phyloP scores from a whole-genome alignment of 768 basidiomycete species.

The Boletus patriciae region DNA sequence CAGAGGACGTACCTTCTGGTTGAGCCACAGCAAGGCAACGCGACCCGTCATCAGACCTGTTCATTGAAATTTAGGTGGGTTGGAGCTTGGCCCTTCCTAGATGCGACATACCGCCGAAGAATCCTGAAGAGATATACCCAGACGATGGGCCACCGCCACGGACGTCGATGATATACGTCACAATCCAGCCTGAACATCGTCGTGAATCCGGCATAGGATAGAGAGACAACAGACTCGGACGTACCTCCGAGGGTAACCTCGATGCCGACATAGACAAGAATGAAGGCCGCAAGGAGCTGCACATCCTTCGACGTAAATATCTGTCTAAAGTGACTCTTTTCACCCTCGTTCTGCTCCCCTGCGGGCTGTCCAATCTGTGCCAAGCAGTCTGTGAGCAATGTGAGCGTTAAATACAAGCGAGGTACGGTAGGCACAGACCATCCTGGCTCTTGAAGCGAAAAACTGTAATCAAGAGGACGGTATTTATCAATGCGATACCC shows the following conservation, averaged over 20 bases:
- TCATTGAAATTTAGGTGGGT: neutral
- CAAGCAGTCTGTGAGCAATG: conserved; percentile 46
- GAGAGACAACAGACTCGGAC: neutral
- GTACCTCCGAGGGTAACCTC: conserved; percentile 53
- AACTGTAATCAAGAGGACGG: conserved; percentile 48
- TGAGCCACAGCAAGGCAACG: conserved; percentile 54
- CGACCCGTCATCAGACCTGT: conserved; percentile 58
- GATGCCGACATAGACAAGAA: conserved; percentile 66
- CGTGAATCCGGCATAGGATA: neutral
- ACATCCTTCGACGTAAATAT: conserved; percentile 54
- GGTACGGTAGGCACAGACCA: conserved; percentile 43
- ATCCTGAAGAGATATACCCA: conserved; percentile 54
- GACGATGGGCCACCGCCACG: conserved; percentile 47
- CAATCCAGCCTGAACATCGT: conserved; percentile 58
- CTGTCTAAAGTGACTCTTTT: conserved; percentile 43
- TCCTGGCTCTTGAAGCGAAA: conserved; percentile 72
- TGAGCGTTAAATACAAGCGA: conserved; percentile 1
- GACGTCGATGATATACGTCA: conserved; percentile 52
- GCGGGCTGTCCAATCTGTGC: conserved; percentile 50
- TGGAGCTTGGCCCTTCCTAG: neutral
- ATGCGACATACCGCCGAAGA: conserved; percentile 49
- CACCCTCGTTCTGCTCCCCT: conserved; percentile 37
- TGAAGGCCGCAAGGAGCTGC: conserved; percentile 62
- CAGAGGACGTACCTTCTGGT: conserved; percentile 42
- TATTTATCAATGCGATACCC: conserved; percentile 61